phyloP scores from a whole-genome alignment of 2,329 filamentous ascomycete genomes.

The Aspergillus sp. region DNA sequence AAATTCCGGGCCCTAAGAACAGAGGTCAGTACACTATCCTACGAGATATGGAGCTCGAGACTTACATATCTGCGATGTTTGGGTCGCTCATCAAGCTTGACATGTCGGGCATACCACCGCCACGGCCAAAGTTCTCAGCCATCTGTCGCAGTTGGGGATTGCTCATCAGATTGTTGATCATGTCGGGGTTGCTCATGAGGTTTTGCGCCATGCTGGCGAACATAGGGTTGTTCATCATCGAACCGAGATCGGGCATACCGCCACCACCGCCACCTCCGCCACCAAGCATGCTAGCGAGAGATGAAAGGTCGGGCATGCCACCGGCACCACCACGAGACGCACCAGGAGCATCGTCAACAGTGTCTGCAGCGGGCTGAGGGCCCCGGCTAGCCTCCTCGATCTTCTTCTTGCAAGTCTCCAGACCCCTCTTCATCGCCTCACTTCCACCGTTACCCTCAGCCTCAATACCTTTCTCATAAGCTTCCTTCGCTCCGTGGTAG shows the following conservation, averaged over 20 bases:
- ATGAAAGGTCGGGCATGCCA: constrained; percentile 73
- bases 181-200: constrained; percentile 93
- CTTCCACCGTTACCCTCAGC: constrained; percentile 92
- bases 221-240: constrained; percentile 98
- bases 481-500: constrained; percentile 88
- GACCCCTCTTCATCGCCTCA: constrained; percentile 97
- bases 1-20: constrained; percentile 65
- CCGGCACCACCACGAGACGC: constrained; percentile 49
- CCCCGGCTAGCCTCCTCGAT: constrained; percentile 77
- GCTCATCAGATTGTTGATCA: constrained; percentile 90
- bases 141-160: constrained; percentile 88
- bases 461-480: constrained; percentile 90
- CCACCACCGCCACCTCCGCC: constrained; percentile 61
- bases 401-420: constrained; percentile 86
- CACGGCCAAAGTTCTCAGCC: constrained; percentile 74
- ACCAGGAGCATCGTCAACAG: constrained; percentile 55
- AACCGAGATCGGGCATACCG: constrained; percentile 82
- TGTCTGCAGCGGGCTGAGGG: constrained; percentile 54
- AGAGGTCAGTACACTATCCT: constrained; percentile 17
- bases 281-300: constrained; percentile 72
- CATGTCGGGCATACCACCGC: constrained; percentile 89
- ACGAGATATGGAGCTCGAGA: constrained; percentile 28
- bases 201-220: constrained; percentile 97
- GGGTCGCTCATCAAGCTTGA: constrained; percentile 88
- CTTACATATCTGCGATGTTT: constrained; percentile 89